Conservation (phyloP, 345 rosid species). For the Schrenkiella parvula region DNA sequence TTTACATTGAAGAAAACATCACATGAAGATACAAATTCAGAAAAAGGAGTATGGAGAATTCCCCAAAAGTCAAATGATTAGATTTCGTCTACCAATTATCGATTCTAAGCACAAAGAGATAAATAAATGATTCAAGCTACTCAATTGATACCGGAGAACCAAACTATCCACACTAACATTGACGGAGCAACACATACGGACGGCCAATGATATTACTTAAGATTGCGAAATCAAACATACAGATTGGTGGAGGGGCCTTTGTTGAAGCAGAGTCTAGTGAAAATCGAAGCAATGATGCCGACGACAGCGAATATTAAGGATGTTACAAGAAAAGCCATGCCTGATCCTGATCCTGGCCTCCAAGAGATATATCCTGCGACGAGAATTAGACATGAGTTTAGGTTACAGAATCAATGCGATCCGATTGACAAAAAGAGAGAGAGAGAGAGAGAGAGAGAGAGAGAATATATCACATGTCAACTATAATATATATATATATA, state of each 20-base stretch:
- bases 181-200: neutral
- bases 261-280: conserved; percentile 90
- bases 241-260: conserved; percentile 85
- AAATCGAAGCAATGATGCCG: conserved; percentile 73
- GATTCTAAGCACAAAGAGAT: neutral
- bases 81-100: neutral
- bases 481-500: neutral
- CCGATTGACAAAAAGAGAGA: neutral
- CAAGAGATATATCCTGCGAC: neutral
- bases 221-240: conserved; percentile 41
- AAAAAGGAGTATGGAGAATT: neutral
- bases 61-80: conserved; percentile 14
- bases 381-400: neutral
- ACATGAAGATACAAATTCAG: neutral
- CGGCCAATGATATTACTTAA: neutral
- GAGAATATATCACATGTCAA: too few relatives aligned
- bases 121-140: neutral
- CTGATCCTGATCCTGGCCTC: conserved; percentile 24
- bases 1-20: neutral
- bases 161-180: neutral
- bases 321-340: conserved; percentile 85
- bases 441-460: neutral
- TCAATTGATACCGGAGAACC: neutral
- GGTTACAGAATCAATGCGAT: neutral
- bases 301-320: conserved; percentile 71